These are phyloP conservation scores for Fusarium coicis DNA, from an alignment of 2,329 filamentous ascomycete genomes.

Conservation along the genomic window DNA sequence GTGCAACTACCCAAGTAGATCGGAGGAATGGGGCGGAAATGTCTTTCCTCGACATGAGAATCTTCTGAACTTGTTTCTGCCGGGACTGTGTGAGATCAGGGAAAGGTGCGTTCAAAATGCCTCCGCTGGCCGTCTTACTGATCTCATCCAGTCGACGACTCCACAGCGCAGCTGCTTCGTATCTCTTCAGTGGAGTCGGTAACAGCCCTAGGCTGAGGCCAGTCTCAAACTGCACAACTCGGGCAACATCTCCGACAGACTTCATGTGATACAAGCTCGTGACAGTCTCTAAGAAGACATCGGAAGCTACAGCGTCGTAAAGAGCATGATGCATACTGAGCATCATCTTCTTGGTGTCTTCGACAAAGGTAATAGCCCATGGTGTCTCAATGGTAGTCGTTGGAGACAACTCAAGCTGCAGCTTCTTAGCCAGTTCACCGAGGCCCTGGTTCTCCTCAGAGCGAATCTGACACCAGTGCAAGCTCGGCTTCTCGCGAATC, in stretches of 20 bases:
- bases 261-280: slow-evolving; percentile 18
- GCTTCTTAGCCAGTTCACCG: not conserved
- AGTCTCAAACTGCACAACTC: not conserved
- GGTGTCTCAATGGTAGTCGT: not conserved
- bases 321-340: slow-evolving; percentile 26
- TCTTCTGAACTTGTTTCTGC: slow-evolving; percentile 11
- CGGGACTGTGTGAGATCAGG: slow-evolving; percentile 17
- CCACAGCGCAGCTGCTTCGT: slow-evolving; percentile 1
- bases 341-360: slow-evolving; percentile 4
- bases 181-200: not conserved
- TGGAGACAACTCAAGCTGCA: slow-evolving; percentile 9
- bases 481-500: not conserved
- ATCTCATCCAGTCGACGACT: not conserved
- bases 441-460: not conserved
- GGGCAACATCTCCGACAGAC: not conserved
- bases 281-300: not conserved
- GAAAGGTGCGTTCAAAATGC: not conserved
- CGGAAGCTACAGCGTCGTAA: slow-evolving; percentile 2
- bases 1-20: fast-evolving
- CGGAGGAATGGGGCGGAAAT: not conserved
- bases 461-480: not conserved
- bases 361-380: slow-evolving; percentile 10
- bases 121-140: not conserved
- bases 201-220: slow-evolving; percentile 2
- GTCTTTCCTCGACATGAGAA: not conserved